These are phyloP conservation scores for Leccinellum albellum DNA, from an alignment of 768 basidiomycete species.

Conservation along the genomic window DNA sequence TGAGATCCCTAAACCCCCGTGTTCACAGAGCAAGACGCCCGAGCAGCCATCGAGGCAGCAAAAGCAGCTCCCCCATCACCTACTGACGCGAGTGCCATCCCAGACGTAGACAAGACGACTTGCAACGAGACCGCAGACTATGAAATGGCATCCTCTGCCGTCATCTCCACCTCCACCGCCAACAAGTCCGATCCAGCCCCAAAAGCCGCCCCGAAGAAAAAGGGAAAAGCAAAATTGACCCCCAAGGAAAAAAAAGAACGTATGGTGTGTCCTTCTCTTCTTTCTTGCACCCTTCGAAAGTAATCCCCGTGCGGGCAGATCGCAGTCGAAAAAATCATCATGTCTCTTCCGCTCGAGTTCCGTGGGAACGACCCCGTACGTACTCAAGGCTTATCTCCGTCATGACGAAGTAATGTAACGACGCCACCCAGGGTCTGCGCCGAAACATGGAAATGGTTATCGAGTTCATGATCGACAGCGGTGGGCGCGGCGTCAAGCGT, in stretches of 20 bases:
- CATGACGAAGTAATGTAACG: neutral
- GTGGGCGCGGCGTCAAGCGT: constrained; percentile 55
- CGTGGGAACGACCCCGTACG: constrained; percentile 82
- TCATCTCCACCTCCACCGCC: constrained; percentile 31
- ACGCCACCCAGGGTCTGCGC: constrained; percentile 53
- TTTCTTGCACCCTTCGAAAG: no score
- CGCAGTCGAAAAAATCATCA: constrained; percentile 66
- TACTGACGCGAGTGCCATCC: constrained; percentile 8
- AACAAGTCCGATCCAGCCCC: constrained; percentile 30
- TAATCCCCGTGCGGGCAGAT: constrained; percentile 33
- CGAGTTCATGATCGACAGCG: constrained; percentile 65
- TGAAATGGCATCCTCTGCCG: constrained; percentile 30
- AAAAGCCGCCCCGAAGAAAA: constrained; percentile 45
- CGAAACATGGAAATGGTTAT: constrained; percentile 80
- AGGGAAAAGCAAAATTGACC: constrained; percentile 63
- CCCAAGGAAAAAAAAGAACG: constrained; percentile 84
- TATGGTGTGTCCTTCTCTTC: constrained; percentile 44
- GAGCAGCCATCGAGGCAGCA: constrained; percentile 49
- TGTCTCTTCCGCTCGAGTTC: constrained; percentile 83
- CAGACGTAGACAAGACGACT: constrained; percentile 31
- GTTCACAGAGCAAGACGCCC: constrained; percentile 55
- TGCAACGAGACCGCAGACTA: constrained; percentile 27
- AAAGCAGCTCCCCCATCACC: constrained; percentile 37
- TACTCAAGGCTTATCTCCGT: constrained; percentile 1
- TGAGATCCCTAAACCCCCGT: neutral